Conservation (phyloP, 208 protist genomes). For the Lotmaria passim region DNA sequence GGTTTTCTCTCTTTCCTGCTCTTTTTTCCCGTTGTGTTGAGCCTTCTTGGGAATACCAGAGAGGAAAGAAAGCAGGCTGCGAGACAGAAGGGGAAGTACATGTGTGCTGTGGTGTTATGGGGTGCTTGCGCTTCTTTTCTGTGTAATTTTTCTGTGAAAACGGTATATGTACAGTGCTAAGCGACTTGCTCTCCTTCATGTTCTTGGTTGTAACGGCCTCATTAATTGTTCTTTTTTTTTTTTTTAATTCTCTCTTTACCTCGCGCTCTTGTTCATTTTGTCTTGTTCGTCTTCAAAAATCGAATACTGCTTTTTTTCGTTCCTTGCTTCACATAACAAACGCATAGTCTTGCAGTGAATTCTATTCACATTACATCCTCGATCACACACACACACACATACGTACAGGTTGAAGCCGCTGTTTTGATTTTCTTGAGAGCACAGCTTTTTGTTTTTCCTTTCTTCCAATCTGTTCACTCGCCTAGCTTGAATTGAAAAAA, state of each 20-base stretch:
- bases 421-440: too few species aligned
- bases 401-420: neutral
- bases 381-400: neutral
- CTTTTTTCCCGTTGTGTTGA: too few species aligned
- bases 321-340: neutral
- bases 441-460: neutral
- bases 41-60: too few species aligned
- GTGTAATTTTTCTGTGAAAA: too few species aligned
- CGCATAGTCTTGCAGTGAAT: neutral
- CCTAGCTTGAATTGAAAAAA: conserved; percentile 1
- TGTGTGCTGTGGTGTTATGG: too few species aligned
- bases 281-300: neutral
- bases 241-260: neutral
- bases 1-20: too few species aligned
- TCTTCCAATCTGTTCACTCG: neutral
- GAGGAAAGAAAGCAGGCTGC: too few species aligned
- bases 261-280: neutral
- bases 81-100: too few species aligned
- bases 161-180: too few species aligned
- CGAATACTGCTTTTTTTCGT: neutral
- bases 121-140: too few species aligned
- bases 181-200: too few species aligned
- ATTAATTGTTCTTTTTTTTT: neutral
- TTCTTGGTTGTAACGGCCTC: too few species aligned
- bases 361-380: neutral